Conservation (phyloP, 2,329 filamentous ascomycete species). For the Phoma sp. region DNA sequence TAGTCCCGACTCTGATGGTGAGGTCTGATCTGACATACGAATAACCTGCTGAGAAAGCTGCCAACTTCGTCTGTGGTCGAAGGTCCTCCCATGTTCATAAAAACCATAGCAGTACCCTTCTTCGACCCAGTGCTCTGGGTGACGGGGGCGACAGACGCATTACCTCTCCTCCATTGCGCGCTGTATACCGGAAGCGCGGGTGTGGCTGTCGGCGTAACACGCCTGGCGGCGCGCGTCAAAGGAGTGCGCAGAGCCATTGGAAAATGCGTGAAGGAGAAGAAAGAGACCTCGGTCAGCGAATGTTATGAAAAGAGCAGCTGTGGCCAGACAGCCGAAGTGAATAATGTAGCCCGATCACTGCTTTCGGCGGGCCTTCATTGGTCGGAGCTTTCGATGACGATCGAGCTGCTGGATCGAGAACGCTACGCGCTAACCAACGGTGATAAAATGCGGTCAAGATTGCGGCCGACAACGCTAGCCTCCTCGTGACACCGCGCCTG, state of each 20-base stretch:
- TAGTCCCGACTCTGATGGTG: constrained; percentile 14
- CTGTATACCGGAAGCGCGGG: constrained; percentile 38
- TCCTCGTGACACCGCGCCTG: constrained; percentile 29
- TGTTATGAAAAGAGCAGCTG: constrained; percentile 12
- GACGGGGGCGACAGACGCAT: constrained; percentile 62
- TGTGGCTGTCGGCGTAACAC: constrained; percentile 34
- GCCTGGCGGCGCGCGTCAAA: constrained; percentile 41
- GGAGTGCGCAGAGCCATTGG: constrained; percentile 48
- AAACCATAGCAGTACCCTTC: constrained; percentile 96
- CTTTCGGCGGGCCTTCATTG: constrained; percentile 33
- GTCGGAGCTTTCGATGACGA: constrained; percentile 27
- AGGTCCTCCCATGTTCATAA: constrained; percentile 98
- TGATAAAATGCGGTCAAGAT: constrained; percentile 5
- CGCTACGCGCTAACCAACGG: not conserved
- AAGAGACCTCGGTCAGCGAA: constrained; percentile 3
- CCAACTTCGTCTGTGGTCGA: constrained; percentile 87
- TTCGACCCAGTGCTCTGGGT: constrained; percentile 72
- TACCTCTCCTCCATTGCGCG: constrained; percentile 46
- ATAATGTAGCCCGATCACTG: constrained; percentile 29
- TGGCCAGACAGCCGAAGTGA: constrained; percentile 30
- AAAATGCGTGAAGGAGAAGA: constrained; percentile 37
- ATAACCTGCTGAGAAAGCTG: constrained; percentile 87
- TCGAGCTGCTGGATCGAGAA: constrained; percentile 30
- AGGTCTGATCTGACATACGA: constrained; percentile 64
- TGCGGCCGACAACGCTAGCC: not conserved